phyloP scores from a whole-genome alignment of 352 stramenopile genomes.

The Chloridella minuta region DNA sequence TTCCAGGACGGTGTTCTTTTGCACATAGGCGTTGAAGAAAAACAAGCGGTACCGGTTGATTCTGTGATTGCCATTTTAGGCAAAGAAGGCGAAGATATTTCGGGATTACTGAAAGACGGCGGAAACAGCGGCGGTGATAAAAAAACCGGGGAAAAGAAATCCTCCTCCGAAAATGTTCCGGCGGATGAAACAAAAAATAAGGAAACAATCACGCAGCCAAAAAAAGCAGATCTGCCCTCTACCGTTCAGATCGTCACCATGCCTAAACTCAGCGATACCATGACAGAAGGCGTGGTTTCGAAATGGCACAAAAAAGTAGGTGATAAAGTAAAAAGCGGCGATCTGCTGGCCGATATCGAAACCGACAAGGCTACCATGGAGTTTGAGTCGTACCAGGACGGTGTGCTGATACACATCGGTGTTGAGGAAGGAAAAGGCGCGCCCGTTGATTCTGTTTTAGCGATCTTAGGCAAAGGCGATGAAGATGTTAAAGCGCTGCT shows the following conservation, averaged over 20 bases:
- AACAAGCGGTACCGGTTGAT: slow-evolving; percentile 23
- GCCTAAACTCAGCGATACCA: neutral
- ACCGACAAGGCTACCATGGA: slow-evolving; percentile 94
- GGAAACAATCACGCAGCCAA: too few species aligned
- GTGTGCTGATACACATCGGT: slow-evolving; percentile 62
- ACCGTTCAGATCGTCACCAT: neutral
- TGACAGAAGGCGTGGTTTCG: neutral
- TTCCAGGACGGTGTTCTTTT: slow-evolving; percentile 75
- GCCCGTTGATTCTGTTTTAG: too few species aligned
- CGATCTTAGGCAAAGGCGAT: too few species aligned
- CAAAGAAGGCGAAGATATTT: too few species aligned
- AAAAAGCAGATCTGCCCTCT: neutral
- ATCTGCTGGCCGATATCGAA: slow-evolving; percentile 75
- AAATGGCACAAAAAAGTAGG: neutral
- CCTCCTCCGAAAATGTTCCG: too few species aligned
- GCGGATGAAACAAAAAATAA: too few species aligned
- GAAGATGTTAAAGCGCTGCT: too few species aligned
- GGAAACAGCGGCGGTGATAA: too few species aligned
- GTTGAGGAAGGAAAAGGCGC: slow-evolving; percentile 34
- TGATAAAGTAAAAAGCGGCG: slow-evolving; percentile 27
- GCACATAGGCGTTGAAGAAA: slow-evolving; percentile 53
- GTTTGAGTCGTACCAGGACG: slow-evolving; percentile 90
- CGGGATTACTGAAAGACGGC: too few species aligned
- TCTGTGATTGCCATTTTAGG: too few species aligned
- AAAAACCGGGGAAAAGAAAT: too few species aligned